phyloP scores from a whole-genome alignment of 2,329 filamentous ascomycete genomes.

The Ascochyta clinopodiicola region DNA sequence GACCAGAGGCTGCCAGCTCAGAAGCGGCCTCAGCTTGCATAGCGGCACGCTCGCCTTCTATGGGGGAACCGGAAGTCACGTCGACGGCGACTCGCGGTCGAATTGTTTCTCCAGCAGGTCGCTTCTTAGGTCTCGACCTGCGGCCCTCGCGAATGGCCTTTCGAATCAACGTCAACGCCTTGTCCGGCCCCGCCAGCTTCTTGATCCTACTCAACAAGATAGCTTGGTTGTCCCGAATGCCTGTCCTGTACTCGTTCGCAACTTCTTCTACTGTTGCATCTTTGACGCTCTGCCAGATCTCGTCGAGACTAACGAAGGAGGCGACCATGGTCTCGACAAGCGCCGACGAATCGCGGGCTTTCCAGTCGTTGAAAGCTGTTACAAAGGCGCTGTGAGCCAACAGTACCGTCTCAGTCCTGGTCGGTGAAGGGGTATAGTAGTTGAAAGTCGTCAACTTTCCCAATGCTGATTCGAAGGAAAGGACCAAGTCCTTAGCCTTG shows the following conservation, averaged over 20 bases:
- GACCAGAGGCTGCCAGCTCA: slow-evolving; percentile 36
- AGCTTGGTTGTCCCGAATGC: slow-evolving; percentile 81
- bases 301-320: slow-evolving; percentile 83
- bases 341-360: slow-evolving; percentile 77
- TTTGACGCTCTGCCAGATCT: slow-evolving; percentile 83
- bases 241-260: slow-evolving; percentile 76
- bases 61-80: slow-evolving; percentile 34
- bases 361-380: slow-evolving; percentile 83
- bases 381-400: slow-evolving; percentile 76
- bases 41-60: slow-evolving; percentile 46
- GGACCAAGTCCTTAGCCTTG: slow-evolving; percentile 78
- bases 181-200: slow-evolving; percentile 73
- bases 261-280: slow-evolving; percentile 76
- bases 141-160: slow-evolving; percentile 77
- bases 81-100: slow-evolving; percentile 70
- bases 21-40: slow-evolving; percentile 41
- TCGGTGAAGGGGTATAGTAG: slow-evolving; percentile 69
- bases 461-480: slow-evolving; percentile 77
- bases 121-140: slow-evolving; percentile 68
- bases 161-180: slow-evolving; percentile 74
- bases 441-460: slow-evolving; percentile 70
- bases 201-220: slow-evolving; percentile 82
- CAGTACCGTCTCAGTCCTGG: slow-evolving; percentile 67
- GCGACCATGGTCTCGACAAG: slow-evolving; percentile 85
- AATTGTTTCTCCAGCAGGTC: slow-evolving; percentile 69